These are phyloP conservation scores for Vanrija humicola DNA, from an alignment of 1,284 basidiomycete genomes.

Conservation along the genomic window DNA sequence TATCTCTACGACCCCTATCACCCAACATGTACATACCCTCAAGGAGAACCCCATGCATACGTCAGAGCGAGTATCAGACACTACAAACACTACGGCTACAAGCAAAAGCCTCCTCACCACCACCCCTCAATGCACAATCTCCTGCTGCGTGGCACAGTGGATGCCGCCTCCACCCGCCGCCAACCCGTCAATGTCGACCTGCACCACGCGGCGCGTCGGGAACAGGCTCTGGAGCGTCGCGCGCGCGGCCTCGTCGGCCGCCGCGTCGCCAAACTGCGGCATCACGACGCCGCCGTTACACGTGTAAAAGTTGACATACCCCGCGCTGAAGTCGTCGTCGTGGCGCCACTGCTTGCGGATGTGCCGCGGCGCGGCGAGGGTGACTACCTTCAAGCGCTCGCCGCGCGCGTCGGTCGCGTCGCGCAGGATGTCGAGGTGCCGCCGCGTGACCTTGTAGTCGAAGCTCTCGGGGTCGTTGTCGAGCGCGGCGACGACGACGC, in stretches of 20 bases:
- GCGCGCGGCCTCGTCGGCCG: background rate
- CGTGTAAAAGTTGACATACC: constrained; percentile 13
- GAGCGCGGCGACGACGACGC: constrained; percentile 1
- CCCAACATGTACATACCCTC: too few relatives aligned
- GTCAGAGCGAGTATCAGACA: too few relatives aligned
- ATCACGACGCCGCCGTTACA: background rate
- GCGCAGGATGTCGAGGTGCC: constrained; percentile 4
- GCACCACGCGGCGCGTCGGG: constrained; percentile 1
- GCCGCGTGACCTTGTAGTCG: constrained; percentile 5
- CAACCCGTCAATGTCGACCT: constrained; percentile 4
- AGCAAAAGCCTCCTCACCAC: background rate
- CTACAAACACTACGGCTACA: too few relatives aligned
- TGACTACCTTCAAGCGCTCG: background rate
- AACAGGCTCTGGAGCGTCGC: background rate
- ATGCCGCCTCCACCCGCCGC: constrained; percentile 7
- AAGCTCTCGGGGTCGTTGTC: constrained; percentile 1
- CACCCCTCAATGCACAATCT: background rate
- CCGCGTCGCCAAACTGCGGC: constrained; percentile 3
- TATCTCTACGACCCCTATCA: too few relatives aligned
- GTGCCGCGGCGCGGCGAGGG: background rate
- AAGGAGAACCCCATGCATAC: too few relatives aligned
- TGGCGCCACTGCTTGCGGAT: background rate
- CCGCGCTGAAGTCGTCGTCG: constrained; percentile 11
- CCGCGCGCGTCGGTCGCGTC: constrained; percentile 1
- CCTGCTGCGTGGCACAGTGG: constrained; percentile 9